Conservation (phyloP, 2,329 filamentous ascomycete species). For the Paecilomyces sp. region DNA sequence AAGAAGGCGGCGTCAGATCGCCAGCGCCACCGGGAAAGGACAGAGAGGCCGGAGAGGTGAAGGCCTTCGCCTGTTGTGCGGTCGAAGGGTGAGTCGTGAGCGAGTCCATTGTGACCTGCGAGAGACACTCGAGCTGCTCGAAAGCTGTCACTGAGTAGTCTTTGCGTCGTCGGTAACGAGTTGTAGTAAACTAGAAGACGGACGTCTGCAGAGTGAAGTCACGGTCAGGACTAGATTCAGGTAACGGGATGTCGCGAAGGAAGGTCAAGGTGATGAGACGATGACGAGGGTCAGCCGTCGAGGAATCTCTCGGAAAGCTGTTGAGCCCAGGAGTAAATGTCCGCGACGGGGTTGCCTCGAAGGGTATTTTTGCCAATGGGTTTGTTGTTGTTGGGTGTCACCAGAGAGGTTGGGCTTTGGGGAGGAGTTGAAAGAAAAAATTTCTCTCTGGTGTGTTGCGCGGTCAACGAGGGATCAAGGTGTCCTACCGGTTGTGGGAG, state of each 20-base stretch:
- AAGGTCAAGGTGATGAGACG: neutral
- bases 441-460: slow-evolving; percentile 9
- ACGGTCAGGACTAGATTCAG: slow-evolving; percentile 1
- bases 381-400: neutral
- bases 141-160: slow-evolving; percentile 14
- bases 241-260: neutral
- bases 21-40: slow-evolving; percentile 81
- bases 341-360: neutral
- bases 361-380: neutral
- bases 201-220: slow-evolving; percentile 17
- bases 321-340: neutral
- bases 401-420: neutral
- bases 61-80: slow-evolving; percentile 89
- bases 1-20: slow-evolving; percentile 74
- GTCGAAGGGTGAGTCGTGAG: slow-evolving; percentile 88
- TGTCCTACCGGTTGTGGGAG: slow-evolving; percentile 63
- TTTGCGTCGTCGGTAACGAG: neutral
- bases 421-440: neutral
- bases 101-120: slow-evolving; percentile 63
- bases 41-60: slow-evolving; percentile 85
- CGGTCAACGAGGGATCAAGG: slow-evolving; percentile 11
- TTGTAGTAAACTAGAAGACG: slow-evolving; percentile 9
- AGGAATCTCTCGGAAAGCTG: neutral
- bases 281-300: neutral
- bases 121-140: slow-evolving; percentile 18